Evolutionary conservation across 2,329 filamentous ascomycete genomes (phyloP).

Genomic region (Beauveria medogensis): DNA sequence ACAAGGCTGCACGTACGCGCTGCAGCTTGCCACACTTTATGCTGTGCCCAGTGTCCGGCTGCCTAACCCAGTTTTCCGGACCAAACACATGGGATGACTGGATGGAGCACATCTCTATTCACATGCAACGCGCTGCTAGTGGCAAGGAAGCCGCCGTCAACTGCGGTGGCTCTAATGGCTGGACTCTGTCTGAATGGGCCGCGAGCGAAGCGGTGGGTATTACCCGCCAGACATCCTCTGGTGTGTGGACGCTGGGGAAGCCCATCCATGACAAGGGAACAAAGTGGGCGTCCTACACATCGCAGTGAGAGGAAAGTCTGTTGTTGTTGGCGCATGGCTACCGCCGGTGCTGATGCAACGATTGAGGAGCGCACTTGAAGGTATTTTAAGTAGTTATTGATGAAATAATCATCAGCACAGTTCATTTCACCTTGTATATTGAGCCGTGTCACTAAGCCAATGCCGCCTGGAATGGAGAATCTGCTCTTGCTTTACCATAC

Average conservation of each 20-base stretch:
- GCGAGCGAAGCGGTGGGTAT: slow-evolving; percentile 28
- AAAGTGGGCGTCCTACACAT: background rate
- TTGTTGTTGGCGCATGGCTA: no score
- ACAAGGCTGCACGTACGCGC: slow-evolving; percentile 49
- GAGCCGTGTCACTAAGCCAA: background rate
- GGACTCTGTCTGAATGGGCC: slow-evolving; percentile 32
- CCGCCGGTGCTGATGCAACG: no score
- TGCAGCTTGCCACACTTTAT: slow-evolving; percentile 54
- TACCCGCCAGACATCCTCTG: slow-evolving; percentile 16
- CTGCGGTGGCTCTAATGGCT: slow-evolving; percentile 32
- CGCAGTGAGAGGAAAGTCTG: background rate
- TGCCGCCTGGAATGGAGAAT: background rate
- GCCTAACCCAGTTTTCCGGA: slow-evolving; percentile 52
- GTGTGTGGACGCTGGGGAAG: background rate
- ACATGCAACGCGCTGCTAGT: slow-evolving; percentile 52
- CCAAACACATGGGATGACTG: slow-evolving; percentile 64
- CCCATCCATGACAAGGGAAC: background rate
- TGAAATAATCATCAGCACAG: no score
- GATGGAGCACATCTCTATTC: slow-evolving; percentile 80
- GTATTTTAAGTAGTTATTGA: no score
- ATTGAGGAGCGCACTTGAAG: no score
- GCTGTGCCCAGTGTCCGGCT: slow-evolving; percentile 54
- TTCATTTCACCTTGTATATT: no score
- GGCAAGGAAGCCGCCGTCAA: slow-evolving; percentile 20
- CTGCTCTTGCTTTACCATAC: background rate